Conservation (phyloP, 345 rosid genomes). For the Noccaea caerulescens region DNA sequence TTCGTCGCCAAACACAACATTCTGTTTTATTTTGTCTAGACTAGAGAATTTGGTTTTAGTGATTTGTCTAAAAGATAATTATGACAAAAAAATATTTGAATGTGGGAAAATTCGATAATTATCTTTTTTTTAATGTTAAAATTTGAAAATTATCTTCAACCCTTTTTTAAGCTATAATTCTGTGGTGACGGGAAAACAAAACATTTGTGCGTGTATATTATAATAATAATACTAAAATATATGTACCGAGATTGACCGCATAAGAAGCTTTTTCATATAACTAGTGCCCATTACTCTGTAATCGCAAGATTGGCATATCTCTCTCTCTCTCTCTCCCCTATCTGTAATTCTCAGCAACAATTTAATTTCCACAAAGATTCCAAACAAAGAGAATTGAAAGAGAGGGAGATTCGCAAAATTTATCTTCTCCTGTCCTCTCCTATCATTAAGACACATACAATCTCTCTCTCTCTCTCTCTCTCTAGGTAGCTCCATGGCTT, state of each 20-base stretch:
- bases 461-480: constrained; percentile 6
- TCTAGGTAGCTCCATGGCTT: constrained; percentile 32
- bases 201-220: neutral
- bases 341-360: constrained; percentile 50
- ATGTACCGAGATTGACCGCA: constrained; percentile 39
- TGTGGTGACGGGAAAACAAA: neutral
- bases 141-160: neutral
- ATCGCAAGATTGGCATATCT: constrained; percentile 39
- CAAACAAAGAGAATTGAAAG: constrained; percentile 89
- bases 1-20: no score
- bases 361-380: constrained; percentile 70
- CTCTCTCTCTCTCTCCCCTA: constrained; percentile 42
- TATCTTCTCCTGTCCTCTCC: constrained; percentile 21
- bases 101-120: no score
- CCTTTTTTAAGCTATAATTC: neutral
- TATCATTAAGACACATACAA: constrained; percentile 26
- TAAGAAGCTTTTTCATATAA: constrained; percentile 33
- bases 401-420: constrained; percentile 67
- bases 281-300: constrained; percentile 35
- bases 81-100: no score
- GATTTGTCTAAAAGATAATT: no score
- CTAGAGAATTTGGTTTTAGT: neutral
- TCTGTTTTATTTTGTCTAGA: neutral
- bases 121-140: no score
- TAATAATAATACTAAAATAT: constrained; percentile 5